These are phyloP conservation scores for Mortierella sp. DNA, from an alignment of 371 early-diverging fungal genomes.

Conservation along the genomic window DNA sequence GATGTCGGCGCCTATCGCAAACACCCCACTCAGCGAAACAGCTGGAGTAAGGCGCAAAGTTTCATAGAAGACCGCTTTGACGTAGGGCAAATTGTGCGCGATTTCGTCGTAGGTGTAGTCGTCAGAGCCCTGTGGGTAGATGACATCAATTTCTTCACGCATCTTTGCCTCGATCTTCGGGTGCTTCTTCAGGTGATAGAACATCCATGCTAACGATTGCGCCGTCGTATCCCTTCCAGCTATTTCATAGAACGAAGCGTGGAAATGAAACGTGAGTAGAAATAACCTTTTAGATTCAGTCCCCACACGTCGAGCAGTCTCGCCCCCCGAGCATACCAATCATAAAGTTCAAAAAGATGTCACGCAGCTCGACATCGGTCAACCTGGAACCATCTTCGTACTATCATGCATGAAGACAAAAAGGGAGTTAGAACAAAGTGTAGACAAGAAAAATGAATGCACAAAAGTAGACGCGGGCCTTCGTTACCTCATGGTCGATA, in stretches of 20 bases:
- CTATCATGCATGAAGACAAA: no score
- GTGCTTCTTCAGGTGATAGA: constrained; percentile 57
- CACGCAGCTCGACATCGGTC: constrained; percentile 35
- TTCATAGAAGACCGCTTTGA: no score
- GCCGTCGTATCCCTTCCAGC: constrained; percentile 81
- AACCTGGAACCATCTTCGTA: constrained; percentile 32
- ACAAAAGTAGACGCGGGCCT: no score
- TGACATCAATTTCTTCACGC: constrained; percentile 22
- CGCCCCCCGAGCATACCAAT: no score
- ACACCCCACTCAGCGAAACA: constrained; percentile 59
- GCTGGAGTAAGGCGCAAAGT: not conserved
- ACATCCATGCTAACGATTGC: constrained; percentile 74
- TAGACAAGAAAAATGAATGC: no score
- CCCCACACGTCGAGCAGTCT: no score
- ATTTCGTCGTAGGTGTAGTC: constrained; percentile 27
- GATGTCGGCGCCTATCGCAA: constrained; percentile 65
- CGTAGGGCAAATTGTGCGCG: no score
- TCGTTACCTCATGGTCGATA: constrained; percentile 21
- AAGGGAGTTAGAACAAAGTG: no score
- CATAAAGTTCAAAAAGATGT: constrained; percentile 52
- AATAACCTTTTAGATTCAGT: no score
- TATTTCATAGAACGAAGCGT: constrained; percentile 16
- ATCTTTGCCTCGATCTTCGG: constrained; percentile 5
- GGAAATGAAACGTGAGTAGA: not conserved
- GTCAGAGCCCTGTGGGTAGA: constrained; percentile 16